Base-by-base conservation (phyloP, 2,329 filamentous ascomycete species). In the Pyrenophora graminea region DNA sequence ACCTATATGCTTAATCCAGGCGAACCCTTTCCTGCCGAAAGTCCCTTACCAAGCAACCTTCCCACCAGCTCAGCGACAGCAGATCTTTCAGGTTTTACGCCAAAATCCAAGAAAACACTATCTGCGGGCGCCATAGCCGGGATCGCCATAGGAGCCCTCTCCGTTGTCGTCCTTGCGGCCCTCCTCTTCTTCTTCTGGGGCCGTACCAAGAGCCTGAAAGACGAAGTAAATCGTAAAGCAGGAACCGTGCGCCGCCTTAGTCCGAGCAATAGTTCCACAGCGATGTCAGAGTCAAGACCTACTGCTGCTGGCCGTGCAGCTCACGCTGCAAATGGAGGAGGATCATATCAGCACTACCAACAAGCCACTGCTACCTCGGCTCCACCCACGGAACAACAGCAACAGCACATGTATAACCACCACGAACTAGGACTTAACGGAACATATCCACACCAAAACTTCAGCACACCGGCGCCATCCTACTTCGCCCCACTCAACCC, bases 61-160 rank as follows among this genome's bases (percentile, higher is more conserved):
- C 56, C 58, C 10, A 39, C 44, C 6, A 31, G 34, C 12, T 39
- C 48, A 6, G 15, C 53, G 1, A 51, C 43, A 15, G 37, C 34
- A 10, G 25, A 17, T 13, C 18, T 31, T 12, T 4, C 10, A 17
- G 9, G 27, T n/a, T 21, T 10, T 3, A 23, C 30, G 4, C 32
- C 27, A 15, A 33, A n/a, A 6, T 31, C 25, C 5, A 41, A 40
- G 18, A 39, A 41, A 25, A 52, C 51, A 3, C 61, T 78, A 6
- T 64, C 67, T 13, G 53, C 58, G 6, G 75, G 74, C 21, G 71
- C 74, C 2, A 76, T 78, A 19, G 75, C 68, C 1, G 77, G 75
- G 1, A 77, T 89, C 70, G 87, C 81, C 75, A 77, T 85, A 36
- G 85, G 83, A 34, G 85, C 81, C 4, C 40, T 68, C 4, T 39